A percentile compares a stretch with the other conserved stretches of the same genome.
Conservation (phyloP, 257 asterid genomes). For the Schizonepeta tenuifolia region DNA sequence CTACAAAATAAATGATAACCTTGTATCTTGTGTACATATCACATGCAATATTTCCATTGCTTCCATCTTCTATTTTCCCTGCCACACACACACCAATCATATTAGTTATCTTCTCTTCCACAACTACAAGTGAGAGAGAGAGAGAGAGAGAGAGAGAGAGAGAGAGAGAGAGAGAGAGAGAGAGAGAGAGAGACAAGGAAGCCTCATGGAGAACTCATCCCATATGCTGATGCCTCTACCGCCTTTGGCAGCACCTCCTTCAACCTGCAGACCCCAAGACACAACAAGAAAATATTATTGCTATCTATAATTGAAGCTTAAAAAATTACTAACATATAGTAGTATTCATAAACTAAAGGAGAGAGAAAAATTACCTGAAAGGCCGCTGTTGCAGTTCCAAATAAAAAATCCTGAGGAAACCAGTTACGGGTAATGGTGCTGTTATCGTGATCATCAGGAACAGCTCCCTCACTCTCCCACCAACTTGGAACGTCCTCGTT, state of each 20-base stretch:
- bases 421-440: not conserved
- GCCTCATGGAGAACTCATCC: conserved; percentile 26
- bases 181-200: conserved; percentile 28
- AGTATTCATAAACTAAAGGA: too few species aligned
- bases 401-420: conserved; percentile 27
- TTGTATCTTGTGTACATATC: conserved; percentile 34
- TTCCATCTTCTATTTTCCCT: conserved; percentile 30
- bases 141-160: conserved; percentile 11
- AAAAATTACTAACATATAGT: too few species aligned
- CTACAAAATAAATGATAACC: not conserved
- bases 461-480: not conserved
- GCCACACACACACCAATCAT: not conserved
- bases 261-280: too few species aligned
- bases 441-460: conserved; percentile 4
- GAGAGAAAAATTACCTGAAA: too few species aligned
- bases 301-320: too few species aligned
- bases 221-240: conserved; percentile 34
- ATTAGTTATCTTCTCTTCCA: not conserved
- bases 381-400: conserved; percentile 31
- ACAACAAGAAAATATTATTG: too few species aligned
- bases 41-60: conserved; percentile 35
- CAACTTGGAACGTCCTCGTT: not conserved
- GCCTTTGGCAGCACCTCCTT: conserved; percentile 31
- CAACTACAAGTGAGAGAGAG: not conserved
- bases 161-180: conserved; percentile 10